These are phyloP conservation scores for Scheffersomyces amazonensis DNA, from an alignment of 805 yeast species.

Conservation along the genomic window DNA sequence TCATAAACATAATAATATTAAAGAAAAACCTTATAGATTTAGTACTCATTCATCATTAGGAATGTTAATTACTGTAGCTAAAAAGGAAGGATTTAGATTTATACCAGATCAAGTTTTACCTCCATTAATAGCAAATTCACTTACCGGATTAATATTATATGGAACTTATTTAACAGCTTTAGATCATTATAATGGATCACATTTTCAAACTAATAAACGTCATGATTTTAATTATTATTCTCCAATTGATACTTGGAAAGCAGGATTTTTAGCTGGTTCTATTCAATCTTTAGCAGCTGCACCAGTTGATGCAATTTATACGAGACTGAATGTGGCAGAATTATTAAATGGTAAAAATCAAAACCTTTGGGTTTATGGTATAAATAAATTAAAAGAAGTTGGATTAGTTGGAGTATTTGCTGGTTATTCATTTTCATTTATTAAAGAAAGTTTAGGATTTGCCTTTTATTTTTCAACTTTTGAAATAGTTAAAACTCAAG, in stretches of 20 bases:
- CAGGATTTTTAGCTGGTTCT: constrained; percentile 85
- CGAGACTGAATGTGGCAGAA: constrained; percentile 77
- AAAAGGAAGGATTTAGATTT: constrained; percentile 79
- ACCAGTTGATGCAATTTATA: constrained; percentile 87
- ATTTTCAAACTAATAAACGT: constrained; percentile 7
- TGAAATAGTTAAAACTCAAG: constrained; percentile 73
- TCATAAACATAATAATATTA: constrained; percentile 42
- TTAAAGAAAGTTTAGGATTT: constrained; percentile 81
- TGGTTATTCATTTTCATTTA: constrained; percentile 73
- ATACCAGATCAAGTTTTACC: constrained; percentile 85
- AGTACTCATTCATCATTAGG: constrained; percentile 80
- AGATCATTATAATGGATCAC: constrained; percentile 22
- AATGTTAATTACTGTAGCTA: constrained; percentile 65
- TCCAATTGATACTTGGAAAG: constrained; percentile 59
- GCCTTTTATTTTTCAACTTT: constrained; percentile 81
- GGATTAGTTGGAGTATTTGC: constrained; percentile 88
- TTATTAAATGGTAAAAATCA: constrained; percentile 62
- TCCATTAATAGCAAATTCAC: constrained; percentile 83
- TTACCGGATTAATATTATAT: constrained; percentile 83
- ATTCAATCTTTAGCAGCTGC: constrained; percentile 90
- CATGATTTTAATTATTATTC: constrained; percentile 17
- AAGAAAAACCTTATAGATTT: constrained; percentile 48
- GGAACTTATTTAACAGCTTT: constrained; percentile 70
- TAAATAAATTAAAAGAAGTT: constrained; percentile 62
- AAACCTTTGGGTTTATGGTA: constrained; percentile 76